Evolutionary conservation across 2,329 filamentous ascomycete species (phyloP), one percentile per base, ranked within the genome.

Genomic region (Hypoxylon sp.): DNA sequence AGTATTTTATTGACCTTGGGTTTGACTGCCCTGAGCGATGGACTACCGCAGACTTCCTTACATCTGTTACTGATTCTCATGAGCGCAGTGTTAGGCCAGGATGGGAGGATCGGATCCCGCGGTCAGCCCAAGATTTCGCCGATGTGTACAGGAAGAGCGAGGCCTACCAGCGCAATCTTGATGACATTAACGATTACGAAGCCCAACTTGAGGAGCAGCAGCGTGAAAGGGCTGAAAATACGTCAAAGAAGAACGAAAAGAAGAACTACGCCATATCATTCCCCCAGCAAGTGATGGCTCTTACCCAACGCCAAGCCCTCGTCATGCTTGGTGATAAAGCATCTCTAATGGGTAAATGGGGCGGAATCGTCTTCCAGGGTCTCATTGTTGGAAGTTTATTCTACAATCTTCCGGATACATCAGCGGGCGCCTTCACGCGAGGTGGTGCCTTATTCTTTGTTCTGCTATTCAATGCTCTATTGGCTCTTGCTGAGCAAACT

Each of bases 21-120:
- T 94, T 94, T 72, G 83, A 88, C 14, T 93, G 91, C 74, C 91
- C 92, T 0, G 85, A 88, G 22, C 86, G 92, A 13, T 88, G 90
- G 85, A 94, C 91, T 0, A 90, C 90, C 0, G 89, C 83, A 17
- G 92, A 95, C 77, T 95, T 94, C 79, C 80, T 94, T 35, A 94
- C 92, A 0, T 93, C 91, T 1, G 90, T 94, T 74, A 93, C 89
- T 6, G 87, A 88, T 47, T 81, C 85, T 1, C 82, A 88, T 60
- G 89, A 90, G 65, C 83, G 90, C 33, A 81, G 86, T 33, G 77
- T 89, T 17, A 84, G 83, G 44, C 76, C 84, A 14, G 88, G 87
- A 1, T 90, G 83, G 78, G 86, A 90, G 74, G 76, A 88, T 65
- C 80, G 81, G 47, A 85, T 88, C 0, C 90, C 89, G 0, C 82